Percentiles rank a stretch among this genome's conserved stretches.
phyloP scores from a whole-genome alignment of 768 basidiomycete genomes.

The Phanerochaete sordida region DNA sequence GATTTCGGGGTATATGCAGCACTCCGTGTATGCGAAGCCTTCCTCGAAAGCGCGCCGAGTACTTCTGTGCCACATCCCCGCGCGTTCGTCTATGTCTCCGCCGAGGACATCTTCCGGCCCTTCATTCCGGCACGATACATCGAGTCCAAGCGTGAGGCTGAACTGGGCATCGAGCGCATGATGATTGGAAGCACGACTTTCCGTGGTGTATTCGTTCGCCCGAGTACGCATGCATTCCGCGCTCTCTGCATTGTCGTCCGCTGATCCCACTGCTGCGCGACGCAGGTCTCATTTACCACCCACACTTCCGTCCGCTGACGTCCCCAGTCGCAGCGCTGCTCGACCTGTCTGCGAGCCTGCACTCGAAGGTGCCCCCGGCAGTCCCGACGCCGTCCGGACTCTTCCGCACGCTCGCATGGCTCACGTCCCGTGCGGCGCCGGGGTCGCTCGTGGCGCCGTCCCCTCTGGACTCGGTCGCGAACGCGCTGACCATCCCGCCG shows the following conservation, averaged over 20 bases:
- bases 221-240: slow-evolving; percentile 54
- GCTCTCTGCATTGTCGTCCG: background rate
- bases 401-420: slow-evolving; percentile 49
- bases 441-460: slow-evolving; percentile 35
- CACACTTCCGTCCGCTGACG: slow-evolving; percentile 86
- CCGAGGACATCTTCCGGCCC: slow-evolving; percentile 90
- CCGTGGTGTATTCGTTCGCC: slow-evolving; percentile 80
- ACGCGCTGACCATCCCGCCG: slow-evolving; percentile 80
- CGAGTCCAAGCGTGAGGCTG: slow-evolving; percentile 91
- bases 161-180: slow-evolving; percentile 59
- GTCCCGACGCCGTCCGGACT: slow-evolving; percentile 65
- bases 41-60: slow-evolving; percentile 43
- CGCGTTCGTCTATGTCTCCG: slow-evolving; percentile 93
- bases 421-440: slow-evolving; percentile 27
- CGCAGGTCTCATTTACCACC: slow-evolving; percentile 92
- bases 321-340: slow-evolving; percentile 82
- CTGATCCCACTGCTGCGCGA: background rate
- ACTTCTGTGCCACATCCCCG: slow-evolving; percentile 33
- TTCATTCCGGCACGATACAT: slow-evolving; percentile 85
- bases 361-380: slow-evolving; percentile 51
- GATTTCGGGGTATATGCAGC: slow-evolving; percentile 38
- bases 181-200: slow-evolving; percentile 42
- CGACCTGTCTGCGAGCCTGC: slow-evolving; percentile 74
- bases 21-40: slow-evolving; percentile 74
- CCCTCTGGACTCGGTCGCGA: slow-evolving; percentile 65